Evolutionary conservation across 805 yeast species (phyloP), one percentile per base, ranked within the genome.

Genomic region (Suhomyces sp.): DNA sequence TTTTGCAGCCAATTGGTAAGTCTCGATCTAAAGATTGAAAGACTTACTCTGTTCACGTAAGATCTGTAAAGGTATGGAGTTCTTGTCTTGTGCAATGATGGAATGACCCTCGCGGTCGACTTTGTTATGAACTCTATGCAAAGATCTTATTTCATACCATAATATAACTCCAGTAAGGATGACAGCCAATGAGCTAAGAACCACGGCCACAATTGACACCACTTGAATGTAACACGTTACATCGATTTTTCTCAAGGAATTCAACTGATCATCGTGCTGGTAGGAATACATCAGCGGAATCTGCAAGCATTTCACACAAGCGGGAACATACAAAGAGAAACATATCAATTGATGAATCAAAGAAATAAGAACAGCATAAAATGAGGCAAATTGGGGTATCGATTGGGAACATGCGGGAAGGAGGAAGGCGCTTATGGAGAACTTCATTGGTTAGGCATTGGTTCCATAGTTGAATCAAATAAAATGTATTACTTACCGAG

Each of bases 201-300:
- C n/a, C n/a, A n/a, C n/a, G n/a, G 54, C 30, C 1, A 50, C 15
- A 4, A 53, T 33, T 2, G 55, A 31, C 17, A 56, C 43, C 1
- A 53, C 32, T 28, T 54, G 57, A 5, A 65, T 47, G 36, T 62
- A 63, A 0, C 38, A 25, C 0, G 68, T 61, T 4, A 63, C 56
- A 23, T 63, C 56, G 4, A 50, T 47, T 14, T 49, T 46, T 16
- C 35, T 41, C n/a, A 47, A 33, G 8, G 21, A 19, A 11, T 40
- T 34, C 11, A 42, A 14, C n/a, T n/a, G n/a, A n/a, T 39, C 36
- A 25, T 47, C 51, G 19, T 41, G 50, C 22, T 58, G 59, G 25
- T 48, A 47, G 50, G 52, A 54, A 24, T 42, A 49, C 66, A 62
- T 60, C 9, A 36, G 36, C 2, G 47, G 41, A 5, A 38, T 44